phyloP scores from a whole-genome alignment of 2,329 filamentous ascomycete genomes.

The Nannizziopsis barbatae region DNA sequence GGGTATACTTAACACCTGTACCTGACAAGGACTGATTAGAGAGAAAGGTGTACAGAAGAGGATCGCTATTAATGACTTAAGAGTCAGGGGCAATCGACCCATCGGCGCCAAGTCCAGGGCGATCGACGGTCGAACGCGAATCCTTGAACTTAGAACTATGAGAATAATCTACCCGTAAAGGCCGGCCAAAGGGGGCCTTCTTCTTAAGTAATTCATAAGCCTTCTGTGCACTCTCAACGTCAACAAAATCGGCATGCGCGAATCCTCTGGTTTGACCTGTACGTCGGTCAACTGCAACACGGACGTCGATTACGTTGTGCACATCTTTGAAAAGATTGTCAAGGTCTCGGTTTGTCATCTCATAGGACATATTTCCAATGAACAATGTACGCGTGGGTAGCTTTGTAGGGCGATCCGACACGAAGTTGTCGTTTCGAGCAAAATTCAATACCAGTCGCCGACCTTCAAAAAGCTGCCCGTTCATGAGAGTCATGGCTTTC shows the following conservation, averaged over 20 bases:
- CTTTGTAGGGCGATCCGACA: conserved; percentile 23
- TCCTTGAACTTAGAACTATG: conserved; percentile 14
- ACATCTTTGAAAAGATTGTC: conserved; percentile 65
- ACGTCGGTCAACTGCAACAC: conserved; percentile 69
- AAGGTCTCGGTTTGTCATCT: conserved; percentile 73
- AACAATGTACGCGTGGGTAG: conserved; percentile 57
- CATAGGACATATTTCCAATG: conserved; percentile 76
- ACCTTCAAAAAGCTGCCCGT: conserved; percentile 52
- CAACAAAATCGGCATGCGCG: conserved; percentile 68
- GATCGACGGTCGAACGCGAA: too few relatives aligned
- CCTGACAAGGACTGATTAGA: too few relatives aligned
- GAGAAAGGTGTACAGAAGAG: too few relatives aligned
- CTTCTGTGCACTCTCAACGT: conserved; percentile 52
- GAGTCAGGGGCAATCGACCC: too few relatives aligned
- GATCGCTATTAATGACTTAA: too few relatives aligned
- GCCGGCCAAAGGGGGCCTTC: conserved; percentile 54
- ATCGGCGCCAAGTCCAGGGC: too few relatives aligned
- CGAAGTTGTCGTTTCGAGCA: conserved; percentile 29
- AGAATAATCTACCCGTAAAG: conserved; percentile 55
- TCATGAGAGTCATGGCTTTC: conserved; percentile 46
- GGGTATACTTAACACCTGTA: too few relatives aligned
- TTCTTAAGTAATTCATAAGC: conserved; percentile 47
- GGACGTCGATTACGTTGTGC: conserved; percentile 59
- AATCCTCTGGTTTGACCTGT: conserved; percentile 76
- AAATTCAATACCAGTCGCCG: conserved; percentile 54